Evolutionary conservation across 2,329 filamentous ascomycete species (phyloP).

Genomic region (Pseudocercospora musae): DNA sequence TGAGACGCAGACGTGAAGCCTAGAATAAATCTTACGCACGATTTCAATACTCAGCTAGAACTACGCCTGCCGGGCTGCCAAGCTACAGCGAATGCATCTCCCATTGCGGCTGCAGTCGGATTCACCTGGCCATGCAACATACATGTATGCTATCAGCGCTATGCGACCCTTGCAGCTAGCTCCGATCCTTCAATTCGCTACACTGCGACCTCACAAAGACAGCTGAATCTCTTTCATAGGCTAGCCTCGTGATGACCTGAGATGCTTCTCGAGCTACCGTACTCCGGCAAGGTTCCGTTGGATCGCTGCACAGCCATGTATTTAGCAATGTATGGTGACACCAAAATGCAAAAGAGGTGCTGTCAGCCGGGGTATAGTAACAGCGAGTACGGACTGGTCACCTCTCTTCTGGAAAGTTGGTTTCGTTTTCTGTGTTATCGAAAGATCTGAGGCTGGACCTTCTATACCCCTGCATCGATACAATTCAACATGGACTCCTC

Average conservation of each 20-base stretch:
- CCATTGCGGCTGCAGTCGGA: not conserved
- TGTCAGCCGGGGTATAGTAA: not conserved
- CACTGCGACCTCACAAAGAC: not conserved
- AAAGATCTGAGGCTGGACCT: conserved; percentile 2
- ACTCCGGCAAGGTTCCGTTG: not conserved
- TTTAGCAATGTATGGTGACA: not conserved
- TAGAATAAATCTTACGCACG: not conserved
- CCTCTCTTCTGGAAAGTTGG: not conserved
- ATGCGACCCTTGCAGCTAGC: conserved; percentile 10
- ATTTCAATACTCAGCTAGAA: not conserved
- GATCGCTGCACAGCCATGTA: not conserved
- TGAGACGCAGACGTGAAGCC: not conserved
- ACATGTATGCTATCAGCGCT: conserved; percentile 10
- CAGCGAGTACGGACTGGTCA: not conserved
- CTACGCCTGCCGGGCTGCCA: too few species aligned
- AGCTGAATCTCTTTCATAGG: conserved; percentile 2
- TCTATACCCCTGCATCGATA: not conserved
- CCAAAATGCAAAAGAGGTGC: not conserved
- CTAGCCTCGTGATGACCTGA: not conserved
- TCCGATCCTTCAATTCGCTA: conserved; percentile 8
- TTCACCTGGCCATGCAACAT: conserved; percentile 6
- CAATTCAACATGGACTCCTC: conserved; percentile 10
- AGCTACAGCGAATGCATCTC: not conserved
- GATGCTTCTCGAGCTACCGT: not conserved
- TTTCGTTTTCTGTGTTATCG: not conserved